Evolutionary conservation across 169 alveolate genomes (phyloP), one percentile per base, ranked within the genome.

Genomic region (Amoebophrya sp.): DNA sequence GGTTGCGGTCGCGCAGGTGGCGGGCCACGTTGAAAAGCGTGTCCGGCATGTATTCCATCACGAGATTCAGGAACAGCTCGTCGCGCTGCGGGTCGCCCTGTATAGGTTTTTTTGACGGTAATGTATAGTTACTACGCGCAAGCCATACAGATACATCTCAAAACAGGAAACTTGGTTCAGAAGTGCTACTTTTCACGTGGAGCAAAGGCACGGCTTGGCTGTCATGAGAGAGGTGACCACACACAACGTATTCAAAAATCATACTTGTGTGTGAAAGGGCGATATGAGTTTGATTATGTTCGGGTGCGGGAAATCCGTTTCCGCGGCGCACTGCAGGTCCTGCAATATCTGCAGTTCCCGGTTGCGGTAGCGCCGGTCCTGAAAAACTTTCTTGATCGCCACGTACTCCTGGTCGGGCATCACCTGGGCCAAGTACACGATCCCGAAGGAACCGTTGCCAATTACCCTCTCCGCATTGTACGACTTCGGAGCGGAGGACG

Each of bases 371-470:
- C 99, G 95, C 40, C 96, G 97, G 90, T 96, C 98, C 94, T 94
- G 98, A 47, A 96, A 96, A 1, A 98, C 99, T 93, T 98, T 98
- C 93, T 98, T 98, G 32, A 98, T 97, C 10, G 99, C 99, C 0
- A 97, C 99, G 35, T 95, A 95, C 93, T 97, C 98, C 0, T 98
- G 98, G 18, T 99, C 96, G 39, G 98, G 98, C 55, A 96, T 92
- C 23, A 96, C 97, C 38, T 93, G 94, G 14, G 98, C 99, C 92
- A 97, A n/a, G n/a, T n/a, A n/a, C 0, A 98, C 99, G 7, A 98
- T 98, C 39, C 99, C 99, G 93, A 98, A 98, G 29, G 99, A 97
- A 7, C 99, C 99, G n/a, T n/a, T n/a, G n/a, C n/a, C n/a, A n/a
- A n/a, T n/a, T n/a, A n/a, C n/a, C n/a, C n/a, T n/a, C n/a, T n/a